A percentile compares a stretch with the other conserved stretches of the same genome.
phyloP scores from a whole-genome alignment of 768 basidiomycete species.

The Boletales sp. region DNA sequence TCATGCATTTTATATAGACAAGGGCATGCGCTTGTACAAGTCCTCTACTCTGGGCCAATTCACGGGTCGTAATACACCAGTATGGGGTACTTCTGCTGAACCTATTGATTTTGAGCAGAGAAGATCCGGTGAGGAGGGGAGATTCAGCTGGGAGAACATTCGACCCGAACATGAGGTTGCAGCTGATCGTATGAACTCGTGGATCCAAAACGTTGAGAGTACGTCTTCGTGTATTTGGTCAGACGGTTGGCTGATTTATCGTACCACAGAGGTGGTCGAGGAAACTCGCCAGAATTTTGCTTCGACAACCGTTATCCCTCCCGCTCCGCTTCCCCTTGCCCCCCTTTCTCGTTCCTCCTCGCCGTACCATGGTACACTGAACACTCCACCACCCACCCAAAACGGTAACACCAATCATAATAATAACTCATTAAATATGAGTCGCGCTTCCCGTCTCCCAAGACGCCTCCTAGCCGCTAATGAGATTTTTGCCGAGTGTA shows the following conservation, averaged over 20 bases:
- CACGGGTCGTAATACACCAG: slow-evolving; percentile 29
- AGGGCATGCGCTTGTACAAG: slow-evolving; percentile 66
- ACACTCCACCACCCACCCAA: slow-evolving; percentile 25
- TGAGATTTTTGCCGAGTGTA: slow-evolving; percentile 57
- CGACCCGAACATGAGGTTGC: slow-evolving; percentile 30
- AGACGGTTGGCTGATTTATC: slow-evolving; percentile 1
- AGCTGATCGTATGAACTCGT: slow-evolving; percentile 69
- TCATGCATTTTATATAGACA: slow-evolving; percentile 41
- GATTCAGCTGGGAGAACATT: slow-evolving; percentile 34
- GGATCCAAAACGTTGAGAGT: slow-evolving; percentile 86
- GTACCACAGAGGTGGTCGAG: slow-evolving; percentile 66
- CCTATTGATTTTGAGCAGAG: slow-evolving; percentile 31
- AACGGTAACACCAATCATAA: slow-evolving; percentile 4
- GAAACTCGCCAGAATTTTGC: slow-evolving; percentile 77
- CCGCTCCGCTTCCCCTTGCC: slow-evolving; percentile 62
- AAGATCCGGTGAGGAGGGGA: slow-evolving; percentile 29
- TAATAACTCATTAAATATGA: slow-evolving; percentile 6
- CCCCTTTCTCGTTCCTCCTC: slow-evolving; percentile 53
- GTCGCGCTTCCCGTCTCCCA: slow-evolving; percentile 47
- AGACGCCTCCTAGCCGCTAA: slow-evolving; percentile 62
- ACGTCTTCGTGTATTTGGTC: slow-evolving; percentile 28
- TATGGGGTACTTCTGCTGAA: slow-evolving; percentile 29
- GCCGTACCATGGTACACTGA: slow-evolving; percentile 30
- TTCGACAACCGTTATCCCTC: slow-evolving; percentile 41
- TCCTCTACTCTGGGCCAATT: slow-evolving; percentile 50